Conservation (phyloP, 208 protist genomes). For the Lotmaria passim region DNA sequence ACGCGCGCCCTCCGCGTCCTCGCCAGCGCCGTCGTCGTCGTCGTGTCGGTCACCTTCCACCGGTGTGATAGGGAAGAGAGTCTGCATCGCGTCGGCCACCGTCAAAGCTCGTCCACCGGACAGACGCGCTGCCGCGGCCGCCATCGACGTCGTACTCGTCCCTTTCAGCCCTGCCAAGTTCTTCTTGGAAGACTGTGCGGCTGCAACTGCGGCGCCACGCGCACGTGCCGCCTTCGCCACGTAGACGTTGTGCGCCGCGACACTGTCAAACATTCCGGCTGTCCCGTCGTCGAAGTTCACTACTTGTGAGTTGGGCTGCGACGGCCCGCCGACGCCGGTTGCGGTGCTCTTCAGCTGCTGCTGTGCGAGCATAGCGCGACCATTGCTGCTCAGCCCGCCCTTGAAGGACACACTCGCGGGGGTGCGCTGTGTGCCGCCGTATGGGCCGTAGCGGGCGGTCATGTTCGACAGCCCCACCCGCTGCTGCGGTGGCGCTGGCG, state of each 20-base stretch:
- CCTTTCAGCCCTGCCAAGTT: not conserved
- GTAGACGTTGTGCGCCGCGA: constrained; percentile 8
- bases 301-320: not conserved
- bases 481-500: not conserved
- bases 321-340: not conserved
- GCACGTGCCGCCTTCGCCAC: not conserved
- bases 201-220: not conserved
- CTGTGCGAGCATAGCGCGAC: not conserved
- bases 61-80: constrained; percentile 18
- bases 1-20: not conserved
- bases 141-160: not conserved
- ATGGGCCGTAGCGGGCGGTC: not conserved
- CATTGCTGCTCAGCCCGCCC: not conserved
- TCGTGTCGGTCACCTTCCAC: not conserved
- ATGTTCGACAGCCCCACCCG: not conserved
- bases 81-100: constrained; percentile 29
- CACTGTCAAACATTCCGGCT: not conserved
- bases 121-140: not conserved
- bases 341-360: not conserved
- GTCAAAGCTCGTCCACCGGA: constrained; percentile 11
- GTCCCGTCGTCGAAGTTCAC: not conserved
- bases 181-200: not conserved
- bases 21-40: not conserved
- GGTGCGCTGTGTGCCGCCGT: constrained; percentile 6
- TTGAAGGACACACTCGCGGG: not conserved